Evolutionary conservation across 2,329 filamentous ascomycete species (phyloP), one percentile per base, ranked within the genome.

Genomic region (Pestalotiopsis sp.): DNA sequence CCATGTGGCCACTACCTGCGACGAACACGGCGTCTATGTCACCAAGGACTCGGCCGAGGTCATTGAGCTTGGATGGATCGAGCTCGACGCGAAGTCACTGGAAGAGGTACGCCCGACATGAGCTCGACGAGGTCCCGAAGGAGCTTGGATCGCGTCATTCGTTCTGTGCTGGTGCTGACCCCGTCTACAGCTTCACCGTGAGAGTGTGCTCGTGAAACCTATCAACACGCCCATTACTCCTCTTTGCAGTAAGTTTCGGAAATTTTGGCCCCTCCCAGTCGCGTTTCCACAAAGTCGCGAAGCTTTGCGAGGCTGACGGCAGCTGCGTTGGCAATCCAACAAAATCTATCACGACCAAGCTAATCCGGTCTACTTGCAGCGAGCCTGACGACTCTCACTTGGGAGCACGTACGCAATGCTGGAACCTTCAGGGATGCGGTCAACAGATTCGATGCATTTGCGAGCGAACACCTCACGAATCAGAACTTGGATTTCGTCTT

Each of bases 11-110:
- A 99, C 96, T 45, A 99, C 96, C 75, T 99, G 96, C 84, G 96
- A 99, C 82, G 96, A 99, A 82, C 96, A 99, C 83, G 96, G 96
- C 72, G 96, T 99, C 73, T 99, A 99, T 82, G 96, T 99, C 69
- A 99, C 96, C 70, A 98, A 98, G 84, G 96, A 99, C 83, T 98
- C 96, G 69, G 96, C 96, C 71, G 96, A 99, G 85, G 96, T 99
- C 74, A 99, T 99, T 82, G 96, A 99, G 88, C 88, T 99, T 79
- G 96, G 95, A 72, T 99, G 96, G 96, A 97, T 98, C 79, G 85
- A 99, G 77, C 87, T 98, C 72, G 95, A 98, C 80, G 92, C 94
- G 73, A 96, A 95, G 85, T 92, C 89, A 72, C 92, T 94, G 76
- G 95, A 98, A 76, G 95, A 98, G 92, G 95, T 97, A 86, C 83